phyloP scores from a whole-genome alignment of 2,329 filamentous ascomycete species.

The Aureobasidium leucospermi region DNA sequence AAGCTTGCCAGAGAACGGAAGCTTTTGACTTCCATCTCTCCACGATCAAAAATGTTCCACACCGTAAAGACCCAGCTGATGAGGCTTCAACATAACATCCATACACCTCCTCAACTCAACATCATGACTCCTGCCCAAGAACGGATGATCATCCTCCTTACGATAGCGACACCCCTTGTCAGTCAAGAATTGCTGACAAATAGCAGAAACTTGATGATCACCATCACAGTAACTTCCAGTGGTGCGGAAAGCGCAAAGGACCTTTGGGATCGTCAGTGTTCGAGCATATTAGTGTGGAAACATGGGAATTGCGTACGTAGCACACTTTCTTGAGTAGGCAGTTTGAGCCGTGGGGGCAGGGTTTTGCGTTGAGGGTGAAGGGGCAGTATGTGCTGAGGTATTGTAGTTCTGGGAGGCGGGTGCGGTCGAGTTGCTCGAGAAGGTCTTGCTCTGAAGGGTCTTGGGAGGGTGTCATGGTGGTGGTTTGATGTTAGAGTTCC shows the following conservation, averaged over 20 bases:
- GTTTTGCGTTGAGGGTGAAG: background rate
- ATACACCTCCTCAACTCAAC: background rate
- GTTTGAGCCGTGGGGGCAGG: conserved; percentile 1
- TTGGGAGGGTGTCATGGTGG: background rate
- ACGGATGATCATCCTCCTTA: background rate
- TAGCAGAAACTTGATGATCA: background rate
- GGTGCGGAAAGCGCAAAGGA: background rate
- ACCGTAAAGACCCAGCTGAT: background rate
- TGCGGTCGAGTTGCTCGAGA: background rate
- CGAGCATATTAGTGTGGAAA: too few species aligned
- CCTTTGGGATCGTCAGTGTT: background rate
- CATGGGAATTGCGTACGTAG: too few species aligned
- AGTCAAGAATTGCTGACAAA: background rate
- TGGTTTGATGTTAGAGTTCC: too few species aligned
- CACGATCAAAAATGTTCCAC: background rate
- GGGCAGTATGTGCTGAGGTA: background rate
- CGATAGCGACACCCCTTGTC: conserved; percentile 3
- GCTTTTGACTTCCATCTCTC: too few species aligned
- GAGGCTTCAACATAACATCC: background rate
- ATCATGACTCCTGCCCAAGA: background rate
- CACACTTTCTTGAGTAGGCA: background rate
- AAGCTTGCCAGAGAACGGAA: too few species aligned
- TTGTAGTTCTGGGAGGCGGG: background rate
- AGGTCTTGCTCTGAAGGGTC: background rate
- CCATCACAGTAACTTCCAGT: background rate